Conservation (phyloP, 352 stramenopile genomes). For the Phytophthora pseudosyringae region DNA sequence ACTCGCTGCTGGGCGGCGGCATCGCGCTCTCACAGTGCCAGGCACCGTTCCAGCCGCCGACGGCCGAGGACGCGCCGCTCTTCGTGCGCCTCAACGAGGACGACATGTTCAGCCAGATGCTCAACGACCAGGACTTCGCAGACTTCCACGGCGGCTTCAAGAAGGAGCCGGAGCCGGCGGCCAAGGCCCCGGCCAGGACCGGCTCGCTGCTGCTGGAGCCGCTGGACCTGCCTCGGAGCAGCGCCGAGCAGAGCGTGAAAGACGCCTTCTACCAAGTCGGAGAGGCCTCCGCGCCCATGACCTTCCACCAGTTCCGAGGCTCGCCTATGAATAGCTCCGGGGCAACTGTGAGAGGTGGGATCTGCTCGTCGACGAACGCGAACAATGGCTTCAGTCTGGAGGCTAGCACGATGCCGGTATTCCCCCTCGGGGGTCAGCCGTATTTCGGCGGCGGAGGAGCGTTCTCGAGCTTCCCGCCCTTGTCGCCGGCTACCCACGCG, state of each 20-base stretch:
- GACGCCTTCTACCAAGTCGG: conserved; percentile 28
- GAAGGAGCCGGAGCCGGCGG: conserved; percentile 17
- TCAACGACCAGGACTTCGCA: conserved; percentile 53
- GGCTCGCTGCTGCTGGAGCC: conserved; percentile 46
- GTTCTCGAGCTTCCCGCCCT: conserved; percentile 9
- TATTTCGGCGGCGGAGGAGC: conserved; percentile 8
- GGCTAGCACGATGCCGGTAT: conserved; percentile 37
- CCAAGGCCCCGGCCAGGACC: conserved; percentile 14
- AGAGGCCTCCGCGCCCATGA: background rate
- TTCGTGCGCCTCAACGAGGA: conserved; percentile 49
- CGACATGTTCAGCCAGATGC: conserved; percentile 52
- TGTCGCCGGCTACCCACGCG: conserved; percentile 6
- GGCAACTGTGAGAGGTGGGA: conserved; percentile 5
- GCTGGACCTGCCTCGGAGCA: conserved; percentile 37
- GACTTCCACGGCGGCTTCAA: conserved; percentile 33
- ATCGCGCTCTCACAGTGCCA: conserved; percentile 26
- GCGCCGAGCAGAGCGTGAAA: conserved; percentile 23
- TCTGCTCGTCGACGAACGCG: conserved; percentile 8
- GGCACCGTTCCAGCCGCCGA: conserved; percentile 26
- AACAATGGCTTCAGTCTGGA: conserved; percentile 29
- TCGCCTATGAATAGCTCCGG: background rate
- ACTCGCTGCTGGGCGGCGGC: conserved; percentile 42
- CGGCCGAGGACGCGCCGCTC: conserved; percentile 29
- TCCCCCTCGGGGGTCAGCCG: conserved; percentile 20
- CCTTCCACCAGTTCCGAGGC: conserved; percentile 13